Base-by-base conservation (phyloP, 495 filamentous ascomycete genomes). In the Lophiostoma macrostomum region DNA sequence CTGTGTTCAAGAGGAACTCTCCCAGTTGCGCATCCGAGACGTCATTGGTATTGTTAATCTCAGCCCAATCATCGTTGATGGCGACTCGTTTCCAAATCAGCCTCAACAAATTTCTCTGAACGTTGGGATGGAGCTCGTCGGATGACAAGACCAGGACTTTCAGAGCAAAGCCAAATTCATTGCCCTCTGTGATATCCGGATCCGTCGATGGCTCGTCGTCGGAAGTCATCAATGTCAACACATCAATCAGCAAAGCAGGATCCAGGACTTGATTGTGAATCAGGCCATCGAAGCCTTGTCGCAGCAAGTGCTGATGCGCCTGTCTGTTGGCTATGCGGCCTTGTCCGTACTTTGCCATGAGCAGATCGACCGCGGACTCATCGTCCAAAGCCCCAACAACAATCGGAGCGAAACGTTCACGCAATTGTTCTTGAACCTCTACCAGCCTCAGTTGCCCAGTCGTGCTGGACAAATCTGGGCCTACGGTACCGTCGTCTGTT, bases 11-110 rank as follows among this genome's bases (percentile, higher is more conserved):
- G 10, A 83, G 64, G 6, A 69, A 57, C 16, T 68, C 64, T 13
- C 72, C 60, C 13, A 79, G 65, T 40, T 78, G 67, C 12, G 60
- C 55, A 46, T 81, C 80, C 20, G 71, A 69, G 56, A 80, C 76
- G 36, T 74, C 58, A 40, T 74, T 71, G n/a, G 76, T 78, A 43
- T 74, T 69, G 58, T 80, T 81, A 57, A 85, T 71, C 22, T 60
- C 67, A 38, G 74, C 74, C 86, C 88, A 95, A 64, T 95, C 80
- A 62, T 95, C 88, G 37, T 79, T 78, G 44, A 90, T 77, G 54
- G 83, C 81, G 61, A 86, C 87, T 30, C 90, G 81, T 57, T 90
- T 81, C 90, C 90, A 96, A 47, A 95, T 84, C 23, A 91, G 74
- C 29, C 80, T 82, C 58, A 85, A 79, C 34, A 82, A 69, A 39